A percentile compares a stretch with the other conserved stretches of the same genome.
phyloP scores from a whole-genome alignment of 257 asterid genomes.

The Cordia subcordata region DNA sequence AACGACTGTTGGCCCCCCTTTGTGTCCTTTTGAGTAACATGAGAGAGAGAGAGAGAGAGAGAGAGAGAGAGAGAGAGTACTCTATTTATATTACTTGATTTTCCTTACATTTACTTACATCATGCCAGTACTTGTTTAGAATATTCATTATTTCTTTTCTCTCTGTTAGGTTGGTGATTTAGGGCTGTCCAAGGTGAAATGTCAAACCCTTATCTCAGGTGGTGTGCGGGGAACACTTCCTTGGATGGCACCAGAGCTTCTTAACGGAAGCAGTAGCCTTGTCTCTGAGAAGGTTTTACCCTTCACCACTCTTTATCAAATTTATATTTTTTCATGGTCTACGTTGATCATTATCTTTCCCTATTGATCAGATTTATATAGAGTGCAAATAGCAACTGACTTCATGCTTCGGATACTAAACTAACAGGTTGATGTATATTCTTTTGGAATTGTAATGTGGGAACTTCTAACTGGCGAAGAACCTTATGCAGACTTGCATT shows the following conservation, averaged over 20 bases:
- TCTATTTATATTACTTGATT: no score
- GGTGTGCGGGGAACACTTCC: conserved; percentile 10
- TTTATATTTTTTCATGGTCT: background rate
- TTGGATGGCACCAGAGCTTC: conserved; percentile 8
- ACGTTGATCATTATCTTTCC: background rate
- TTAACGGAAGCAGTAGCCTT: background rate
- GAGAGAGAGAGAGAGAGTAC: no score
- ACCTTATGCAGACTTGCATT: conserved; percentile 5
- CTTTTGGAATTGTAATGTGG: conserved; percentile 6
- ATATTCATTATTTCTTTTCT: background rate
- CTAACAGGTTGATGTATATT: conserved; percentile 6
- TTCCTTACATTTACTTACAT: background rate
- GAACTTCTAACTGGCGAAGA: conserved; percentile 9
- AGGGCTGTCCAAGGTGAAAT: conserved; percentile 1
- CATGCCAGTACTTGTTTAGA: background rate
- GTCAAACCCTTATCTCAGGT: background rate
- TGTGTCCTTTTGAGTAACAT: no score
- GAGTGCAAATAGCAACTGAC: background rate
- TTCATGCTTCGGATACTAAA: background rate
- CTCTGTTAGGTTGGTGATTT: conserved; percentile 14
- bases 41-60: no score
- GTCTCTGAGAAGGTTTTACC: conserved; percentile 4
- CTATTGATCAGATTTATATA: background rate
- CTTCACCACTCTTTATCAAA: background rate
- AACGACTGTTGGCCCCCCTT: no score